Evolutionary conservation across 441 rosid genomes (phyloP), one percentile per base, ranked within the genome.

Genomic region (Erodium texanum): DNA sequence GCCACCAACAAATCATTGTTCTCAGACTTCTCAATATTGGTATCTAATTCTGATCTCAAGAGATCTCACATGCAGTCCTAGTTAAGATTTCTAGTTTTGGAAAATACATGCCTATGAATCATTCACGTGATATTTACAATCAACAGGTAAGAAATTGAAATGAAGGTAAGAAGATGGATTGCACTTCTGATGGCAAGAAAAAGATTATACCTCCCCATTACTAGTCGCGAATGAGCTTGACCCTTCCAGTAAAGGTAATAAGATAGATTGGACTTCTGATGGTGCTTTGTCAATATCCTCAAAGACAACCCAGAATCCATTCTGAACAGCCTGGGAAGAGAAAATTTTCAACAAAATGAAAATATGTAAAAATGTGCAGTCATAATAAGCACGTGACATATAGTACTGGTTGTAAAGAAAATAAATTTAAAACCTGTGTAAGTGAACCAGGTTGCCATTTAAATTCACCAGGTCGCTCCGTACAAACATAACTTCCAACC

Each of bases 391-490:
- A n/a, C 24, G 63, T 50, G 65, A 68, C 76, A 66, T 16, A 24
- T 14, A 36, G 79, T 6, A 43, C 34, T 68, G 63, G 24, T 23
- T 34, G 32, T 24, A 11, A 3, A 15, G 22, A 7, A 74, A 66
- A 66, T 56, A 73, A 69, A 16, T 16, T 52, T 16, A 52, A 18
- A 74, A 95, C 99, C 96, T 95, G 99, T 32, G 92, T 83, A 74
- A 92, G 95, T 16, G 97, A 87, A 29, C 99, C 99, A 72, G 92
- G 96, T 71, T 92, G 99, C 98, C 99, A 95, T 81, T 79, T 89
- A 82, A 95, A 92, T 82, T 92, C 96, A 69, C 98, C 99, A 68
- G 97, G 98, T 86, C 86, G 89, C 77, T 95, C 98, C 62, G 92
- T 81, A 82, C 95, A 95, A 67, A 90, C 93, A 77, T 89, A 95